phyloP scores from a whole-genome alignment of 805 yeast genomes.

The Lipomyces japonicus region DNA sequence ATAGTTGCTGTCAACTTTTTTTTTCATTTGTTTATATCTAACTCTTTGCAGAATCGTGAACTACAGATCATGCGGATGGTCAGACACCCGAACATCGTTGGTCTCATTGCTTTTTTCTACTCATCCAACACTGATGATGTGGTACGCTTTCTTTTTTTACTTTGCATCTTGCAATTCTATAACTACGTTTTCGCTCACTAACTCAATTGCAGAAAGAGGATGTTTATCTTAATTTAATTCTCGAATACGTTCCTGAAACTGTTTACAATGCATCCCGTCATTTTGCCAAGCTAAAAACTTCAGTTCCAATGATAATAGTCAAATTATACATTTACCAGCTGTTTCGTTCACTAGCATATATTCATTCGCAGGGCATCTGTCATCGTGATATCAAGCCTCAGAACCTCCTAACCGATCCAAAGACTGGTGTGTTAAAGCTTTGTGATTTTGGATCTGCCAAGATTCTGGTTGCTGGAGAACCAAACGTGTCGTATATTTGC shows the following conservation, averaged over 20 bases:
- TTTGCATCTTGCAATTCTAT: not conserved
- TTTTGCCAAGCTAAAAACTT: slow-evolving; percentile 50
- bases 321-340: slow-evolving; percentile 83
- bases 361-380: slow-evolving; percentile 68
- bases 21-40: not conserved
- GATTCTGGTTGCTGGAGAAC: slow-evolving; percentile 81
- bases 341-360: slow-evolving; percentile 71
- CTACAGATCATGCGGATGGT: slow-evolving; percentile 90
- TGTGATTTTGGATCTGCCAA: slow-evolving; percentile 98
- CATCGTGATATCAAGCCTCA: slow-evolving; percentile 94
- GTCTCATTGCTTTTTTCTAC: slow-evolving; percentile 81
- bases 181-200: not conserved
- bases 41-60: slow-evolving; percentile 70
- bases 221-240: slow-evolving; percentile 79
- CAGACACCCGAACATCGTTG: slow-evolving; percentile 82
- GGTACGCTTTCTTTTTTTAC: not conserved
- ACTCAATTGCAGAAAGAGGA: slow-evolving; percentile 79
- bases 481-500: slow-evolving; percentile 94
- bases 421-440: slow-evolving; percentile 75
- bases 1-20: not conserved
- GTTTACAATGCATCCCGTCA: slow-evolving; percentile 85
- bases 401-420: slow-evolving; percentile 81
- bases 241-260: slow-evolving; percentile 95
- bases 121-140: slow-evolving; percentile 43
- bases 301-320: slow-evolving; percentile 87